These are phyloP conservation scores for Alnus rubra DNA, from an alignment of 306 rosid genomes.

Conservation along the genomic window DNA sequence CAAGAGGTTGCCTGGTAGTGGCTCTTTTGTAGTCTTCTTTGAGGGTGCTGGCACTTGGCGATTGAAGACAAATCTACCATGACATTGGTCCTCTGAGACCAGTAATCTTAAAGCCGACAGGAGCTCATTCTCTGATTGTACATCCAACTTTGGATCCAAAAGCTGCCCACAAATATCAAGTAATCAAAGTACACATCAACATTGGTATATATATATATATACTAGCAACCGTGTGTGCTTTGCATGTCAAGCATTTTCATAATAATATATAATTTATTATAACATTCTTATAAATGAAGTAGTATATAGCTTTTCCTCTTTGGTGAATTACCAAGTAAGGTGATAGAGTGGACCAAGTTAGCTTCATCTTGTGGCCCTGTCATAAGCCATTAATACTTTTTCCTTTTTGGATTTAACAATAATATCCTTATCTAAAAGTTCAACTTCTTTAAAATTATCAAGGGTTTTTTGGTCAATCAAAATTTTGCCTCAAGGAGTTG, in stretches of 20 bases:
- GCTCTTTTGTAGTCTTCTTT: conserved; percentile 41
- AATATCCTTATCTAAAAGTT: background rate
- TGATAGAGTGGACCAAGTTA: background rate
- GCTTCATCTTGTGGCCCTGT: background rate
- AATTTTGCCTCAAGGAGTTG: background rate
- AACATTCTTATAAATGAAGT: background rate
- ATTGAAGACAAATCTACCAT: conserved; percentile 76
- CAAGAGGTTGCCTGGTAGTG: conserved; percentile 8
- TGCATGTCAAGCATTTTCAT: background rate
- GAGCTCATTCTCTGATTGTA: conserved; percentile 54
- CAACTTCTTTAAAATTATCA: background rate
- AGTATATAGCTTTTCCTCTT: background rate
- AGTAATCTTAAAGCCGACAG: conserved; percentile 76
- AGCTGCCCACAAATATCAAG: conserved; percentile 57
- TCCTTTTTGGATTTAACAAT: background rate
- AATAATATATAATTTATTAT: background rate
- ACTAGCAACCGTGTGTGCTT: background rate
- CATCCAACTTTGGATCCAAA: conserved; percentile 67
- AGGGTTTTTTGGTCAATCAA: background rate
- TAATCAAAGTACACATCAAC: conserved; percentile 11
- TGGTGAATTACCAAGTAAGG: background rate
- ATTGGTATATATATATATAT: background rate
- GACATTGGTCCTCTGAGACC: conserved; percentile 83
- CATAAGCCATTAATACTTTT: background rate
- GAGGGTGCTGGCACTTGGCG: conserved; percentile 49